Evolutionary conservation across 768 basidiomycete genomes (phyloP), one percentile per base, ranked within the genome.

Genomic region (Cytidiella melzeri): DNA sequence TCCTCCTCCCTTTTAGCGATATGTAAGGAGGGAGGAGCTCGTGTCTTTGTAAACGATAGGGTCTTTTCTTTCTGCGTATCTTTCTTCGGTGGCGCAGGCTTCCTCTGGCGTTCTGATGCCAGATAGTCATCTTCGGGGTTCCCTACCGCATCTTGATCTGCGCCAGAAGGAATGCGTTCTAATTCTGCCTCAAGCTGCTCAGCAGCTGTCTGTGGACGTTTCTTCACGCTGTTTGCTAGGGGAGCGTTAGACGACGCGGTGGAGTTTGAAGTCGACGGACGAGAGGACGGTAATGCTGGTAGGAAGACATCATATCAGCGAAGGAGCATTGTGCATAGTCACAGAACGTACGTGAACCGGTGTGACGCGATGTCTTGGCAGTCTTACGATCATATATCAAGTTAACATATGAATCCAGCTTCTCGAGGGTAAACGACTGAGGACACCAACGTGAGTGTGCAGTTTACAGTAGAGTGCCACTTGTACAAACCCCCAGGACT

Each of bases 401-500:
- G n/a, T 58, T 68, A 25, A 87, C 68, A 49, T 69, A 74, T 3
- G 84, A 80, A 46, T 89, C 87, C 3, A 90, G 64, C 61, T 87
- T 87, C 69, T 90, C 87, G 18, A 89, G 68, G 9, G 80, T 84
- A 57, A 81, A 85, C 45, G 73, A 75, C 86, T 89, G 57, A 9
- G 18, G 19, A 48, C 54, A n/a, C n/a, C n/a, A n/a, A n/a, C n/a
- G n/a, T n/a, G n/a, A n/a, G n/a, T n/a, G n/a, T 36, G n/a, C 18
- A 41, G 23, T 41, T 25, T 27, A 34, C 30, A 34, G 30, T 27
- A 41, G 38, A 41, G 18, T 41, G 23, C n/a, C n/a, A 47, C 30
- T 36, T 41, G 38, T 9, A 43, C 41, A 13, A 1, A 86, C 87
- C 55, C 79, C 79, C 42, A 76, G 71, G 47, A 80, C 83, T 59